Percentiles rank a stretch among this genome's conserved stretches.
phyloP scores from a whole-genome alignment of 192 early-diverging fungal species.

The Backusella tarrabulga region DNA sequence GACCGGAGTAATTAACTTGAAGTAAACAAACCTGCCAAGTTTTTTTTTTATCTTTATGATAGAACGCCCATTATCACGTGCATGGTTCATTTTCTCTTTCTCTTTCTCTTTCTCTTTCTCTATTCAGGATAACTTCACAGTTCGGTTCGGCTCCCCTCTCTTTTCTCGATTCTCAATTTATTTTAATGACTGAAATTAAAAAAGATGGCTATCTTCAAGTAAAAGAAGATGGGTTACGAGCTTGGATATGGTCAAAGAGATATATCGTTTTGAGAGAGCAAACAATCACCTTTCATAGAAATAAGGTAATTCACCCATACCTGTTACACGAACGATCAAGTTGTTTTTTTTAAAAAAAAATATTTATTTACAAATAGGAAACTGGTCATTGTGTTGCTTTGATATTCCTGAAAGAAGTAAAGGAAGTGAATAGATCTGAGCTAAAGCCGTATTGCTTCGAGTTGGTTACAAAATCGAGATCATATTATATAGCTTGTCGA shows the following conservation, averaged over 20 bases:
- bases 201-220: slow-evolving; percentile 84
- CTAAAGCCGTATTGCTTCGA: slow-evolving; percentile 93
- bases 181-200: slow-evolving; percentile 45
- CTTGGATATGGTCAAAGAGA: slow-evolving; percentile 95
- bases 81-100: neutral
- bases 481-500: slow-evolving; percentile 89
- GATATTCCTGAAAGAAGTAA: slow-evolving; percentile 91
- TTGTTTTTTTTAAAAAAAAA: neutral
- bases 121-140: neutral
- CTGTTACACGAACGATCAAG: neutral
- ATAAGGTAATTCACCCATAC: slow-evolving; percentile 64
- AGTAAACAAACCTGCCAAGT: slow-evolving; percentile 5
- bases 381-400: slow-evolving; percentile 84
- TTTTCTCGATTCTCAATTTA: neutral
- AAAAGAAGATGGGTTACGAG: slow-evolving; percentile 90
- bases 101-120: too few relatives aligned
- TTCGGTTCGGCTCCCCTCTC: slow-evolving; percentile 9
- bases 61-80: neutral
- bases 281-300: slow-evolving; percentile 90
- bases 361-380: slow-evolving; percentile 46
- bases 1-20: neutral
- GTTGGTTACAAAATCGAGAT: slow-evolving; percentile 86
- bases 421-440: slow-evolving; percentile 79
- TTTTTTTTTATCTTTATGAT: neutral
- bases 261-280: slow-evolving; percentile 88